phyloP scores from a whole-genome alignment of 192 early-diverging fungal species.

The Linnemannia schmuckeri region DNA sequence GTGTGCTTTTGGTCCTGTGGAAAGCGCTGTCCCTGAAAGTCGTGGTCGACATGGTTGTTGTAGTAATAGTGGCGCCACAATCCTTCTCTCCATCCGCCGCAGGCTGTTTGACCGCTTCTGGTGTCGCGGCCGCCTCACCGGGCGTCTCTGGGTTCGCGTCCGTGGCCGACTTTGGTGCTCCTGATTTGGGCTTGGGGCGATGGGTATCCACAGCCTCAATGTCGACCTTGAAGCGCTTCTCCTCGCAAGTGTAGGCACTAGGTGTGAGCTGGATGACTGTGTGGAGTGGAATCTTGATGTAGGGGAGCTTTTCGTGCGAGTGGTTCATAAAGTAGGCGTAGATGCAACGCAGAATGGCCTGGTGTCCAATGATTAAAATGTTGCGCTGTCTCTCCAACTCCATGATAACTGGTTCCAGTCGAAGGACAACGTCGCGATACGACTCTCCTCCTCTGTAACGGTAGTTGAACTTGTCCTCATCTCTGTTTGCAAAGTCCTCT shows the following conservation, averaged over 20 bases:
- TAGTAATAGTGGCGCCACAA: conserved; percentile 44
- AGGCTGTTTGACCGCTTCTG: conserved; percentile 11
- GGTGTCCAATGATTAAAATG: conserved; percentile 97
- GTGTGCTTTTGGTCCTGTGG: conserved; percentile 24
- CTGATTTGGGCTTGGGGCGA: conserved; percentile 74
- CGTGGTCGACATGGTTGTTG: conserved; percentile 52
- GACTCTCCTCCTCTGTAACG: conserved; percentile 88
- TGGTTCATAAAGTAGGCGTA: conserved; percentile 98
- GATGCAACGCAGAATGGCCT: conserved; percentile 96
- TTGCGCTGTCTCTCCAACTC: conserved; percentile 98
- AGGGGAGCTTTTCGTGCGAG: conserved; percentile 95
- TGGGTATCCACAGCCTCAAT: conserved; percentile 99
- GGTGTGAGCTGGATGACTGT: conserved; percentile 97
- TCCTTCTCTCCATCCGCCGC: conserved; percentile 18
- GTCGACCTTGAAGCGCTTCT: conserved; percentile 93
- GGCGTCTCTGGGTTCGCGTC: conserved; percentile 10
- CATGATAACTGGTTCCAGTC: conserved; percentile 99
- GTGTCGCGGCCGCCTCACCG: background rate
- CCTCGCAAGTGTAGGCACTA: conserved; percentile 95
- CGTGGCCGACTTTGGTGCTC: conserved; percentile 12
- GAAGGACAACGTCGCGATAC: conserved; percentile 96
- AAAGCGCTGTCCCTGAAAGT: conserved; percentile 41
- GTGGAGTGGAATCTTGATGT: conserved; percentile 98
- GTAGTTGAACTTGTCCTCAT: conserved; percentile 97
- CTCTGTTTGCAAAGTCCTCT: conserved; percentile 93